Evolutionary conservation across 2,329 filamentous ascomycete species (phyloP), one percentile per base, ranked within the genome.

Genomic region (Pezicula rhizophila): DNA sequence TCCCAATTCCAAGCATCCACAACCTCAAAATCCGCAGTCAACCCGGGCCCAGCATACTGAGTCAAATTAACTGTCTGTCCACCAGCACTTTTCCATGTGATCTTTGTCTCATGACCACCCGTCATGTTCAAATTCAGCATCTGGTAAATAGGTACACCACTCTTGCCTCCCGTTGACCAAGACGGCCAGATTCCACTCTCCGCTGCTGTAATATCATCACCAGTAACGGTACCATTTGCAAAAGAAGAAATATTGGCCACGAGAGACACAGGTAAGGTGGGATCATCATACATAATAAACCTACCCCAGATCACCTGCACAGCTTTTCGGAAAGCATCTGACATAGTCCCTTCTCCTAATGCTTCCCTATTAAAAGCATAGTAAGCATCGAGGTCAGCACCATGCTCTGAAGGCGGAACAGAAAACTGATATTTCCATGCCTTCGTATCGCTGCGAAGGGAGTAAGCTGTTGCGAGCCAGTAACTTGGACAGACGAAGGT

Each of bases 401-500:
- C 66, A 45, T 72, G 69, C 8, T 60, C 48, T 0, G 65, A 60
- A 18, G 65, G 62, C 0, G 65, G 63, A 1, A 68, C 63, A 1
- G 64, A 67, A 56, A 67, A 74, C 50, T 76, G 70, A 49, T 74
- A 74, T 48, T 71, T 70, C 63, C 66, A 75, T 23, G 64, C 53
- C 23, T 61, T 54, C 18, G 52, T 60, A 11, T 61, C 64, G 4
- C 50, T 26, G 1, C 49, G 23, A 1, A 62, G 63, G 1, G 63
- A 59, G 50, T 67, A 78, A 0, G 74, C 73, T 26, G 68, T 65
- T 2, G 70, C 68, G 37, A 77, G 61, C 74, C 74, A 79, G 61
- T 78, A 78, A 0, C 70, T 68, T 0, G 76, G 71, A 56, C 76
- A 79, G 11, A 76, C 67, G 46, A 78, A 78, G 0, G 73, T 77